phyloP scores from a whole-genome alignment of 2,329 filamentous ascomycete species.

The Plenodomus lindquistii region DNA sequence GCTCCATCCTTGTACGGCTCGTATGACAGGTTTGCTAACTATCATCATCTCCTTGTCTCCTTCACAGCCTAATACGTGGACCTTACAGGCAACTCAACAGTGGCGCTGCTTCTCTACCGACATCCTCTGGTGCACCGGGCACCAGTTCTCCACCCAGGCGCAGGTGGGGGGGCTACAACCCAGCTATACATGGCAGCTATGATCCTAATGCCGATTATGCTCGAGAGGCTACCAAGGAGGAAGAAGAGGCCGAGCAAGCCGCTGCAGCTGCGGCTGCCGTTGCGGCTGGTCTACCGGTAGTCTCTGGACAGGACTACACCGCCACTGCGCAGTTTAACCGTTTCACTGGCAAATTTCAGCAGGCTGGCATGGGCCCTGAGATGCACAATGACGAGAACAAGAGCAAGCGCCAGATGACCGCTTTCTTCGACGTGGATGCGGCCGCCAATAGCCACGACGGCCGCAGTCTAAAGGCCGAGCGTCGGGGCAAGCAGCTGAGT shows the following conservation, averaged over 20 bases:
- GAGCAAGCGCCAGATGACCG: constrained; percentile 83
- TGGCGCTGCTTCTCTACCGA: constrained; percentile 32
- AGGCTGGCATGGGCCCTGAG: constrained; percentile 67
- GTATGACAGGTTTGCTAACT: constrained; percentile 45
- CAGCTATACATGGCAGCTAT: constrained; percentile 93
- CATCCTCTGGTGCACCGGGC: constrained; percentile 37
- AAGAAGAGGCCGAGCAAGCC: constrained; percentile 39
- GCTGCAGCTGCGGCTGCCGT: constrained; percentile 28
- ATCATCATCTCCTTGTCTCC: constrained; percentile 29
- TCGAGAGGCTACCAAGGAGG: constrained; percentile 47
- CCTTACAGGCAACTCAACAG: constrained; percentile 24
- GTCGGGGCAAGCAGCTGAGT: constrained; percentile 78
- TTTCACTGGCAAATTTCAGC: constrained; percentile 84
- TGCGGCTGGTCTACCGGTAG: constrained; percentile 27
- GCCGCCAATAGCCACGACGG: constrained; percentile 91
- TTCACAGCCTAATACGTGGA: constrained; percentile 38
- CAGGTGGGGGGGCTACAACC: constrained; percentile 81
- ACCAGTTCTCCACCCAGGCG: constrained; percentile 39
- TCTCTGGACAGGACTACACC: constrained; percentile 57
- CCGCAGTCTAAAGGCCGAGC: constrained; percentile 86
- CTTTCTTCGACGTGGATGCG: constrained; percentile 94
- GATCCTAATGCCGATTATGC: constrained; percentile 97
- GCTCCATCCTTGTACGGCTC: constrained; percentile 34
- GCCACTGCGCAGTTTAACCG: constrained; percentile 84
- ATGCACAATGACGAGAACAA: constrained; percentile 87